Evolutionary conservation across 371 early-diverging fungal genomes (phyloP).

Genomic region (Capniomyces stellatus): DNA sequence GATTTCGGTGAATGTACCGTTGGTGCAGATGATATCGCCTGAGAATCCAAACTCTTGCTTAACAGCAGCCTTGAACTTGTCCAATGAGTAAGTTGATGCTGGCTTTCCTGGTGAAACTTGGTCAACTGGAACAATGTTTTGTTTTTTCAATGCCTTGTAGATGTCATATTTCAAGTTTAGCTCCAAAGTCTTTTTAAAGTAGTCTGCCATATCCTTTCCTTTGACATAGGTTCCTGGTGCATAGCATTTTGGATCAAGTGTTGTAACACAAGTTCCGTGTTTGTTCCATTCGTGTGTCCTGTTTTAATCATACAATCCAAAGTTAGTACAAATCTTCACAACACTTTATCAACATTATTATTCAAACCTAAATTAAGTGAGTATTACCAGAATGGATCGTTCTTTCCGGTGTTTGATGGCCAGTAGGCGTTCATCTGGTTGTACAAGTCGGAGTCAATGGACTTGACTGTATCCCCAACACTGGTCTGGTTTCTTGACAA

Average conservation of each 20-base stretch:
- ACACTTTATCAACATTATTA: no score
- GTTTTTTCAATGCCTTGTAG: slow-evolving; percentile 29
- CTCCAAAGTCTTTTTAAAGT: slow-evolving; percentile 31
- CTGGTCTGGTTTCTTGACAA: slow-evolving; percentile 29
- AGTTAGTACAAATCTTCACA: no score
- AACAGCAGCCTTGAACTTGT: slow-evolving; percentile 32
- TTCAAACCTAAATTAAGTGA: no score
- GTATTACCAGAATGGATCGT: slow-evolving; percentile 38
- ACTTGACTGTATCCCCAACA: slow-evolving; percentile 27
- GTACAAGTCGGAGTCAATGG: slow-evolving; percentile 22
- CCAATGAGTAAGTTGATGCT: slow-evolving; percentile 25
- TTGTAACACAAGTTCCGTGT: slow-evolving; percentile 60
- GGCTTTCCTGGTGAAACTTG: background rate
- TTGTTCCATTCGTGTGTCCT: slow-evolving; percentile 65
- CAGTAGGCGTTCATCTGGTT: slow-evolving; percentile 44
- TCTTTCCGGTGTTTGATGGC: slow-evolving; percentile 47
- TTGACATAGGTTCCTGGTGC: slow-evolving; percentile 18
- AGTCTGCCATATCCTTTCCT: slow-evolving; percentile 36
- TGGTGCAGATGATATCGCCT: slow-evolving; percentile 24
- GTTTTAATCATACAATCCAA: no score
- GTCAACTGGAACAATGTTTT: slow-evolving; percentile 35
- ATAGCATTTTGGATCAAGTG: slow-evolving; percentile 39
- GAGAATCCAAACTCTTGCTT: slow-evolving; percentile 15
- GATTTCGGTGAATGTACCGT: slow-evolving; percentile 15
- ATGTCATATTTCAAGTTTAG: slow-evolving; percentile 37